phyloP scores from a whole-genome alignment of 352 stramenopile genomes.

The Phytophthora citrophthora region DNA sequence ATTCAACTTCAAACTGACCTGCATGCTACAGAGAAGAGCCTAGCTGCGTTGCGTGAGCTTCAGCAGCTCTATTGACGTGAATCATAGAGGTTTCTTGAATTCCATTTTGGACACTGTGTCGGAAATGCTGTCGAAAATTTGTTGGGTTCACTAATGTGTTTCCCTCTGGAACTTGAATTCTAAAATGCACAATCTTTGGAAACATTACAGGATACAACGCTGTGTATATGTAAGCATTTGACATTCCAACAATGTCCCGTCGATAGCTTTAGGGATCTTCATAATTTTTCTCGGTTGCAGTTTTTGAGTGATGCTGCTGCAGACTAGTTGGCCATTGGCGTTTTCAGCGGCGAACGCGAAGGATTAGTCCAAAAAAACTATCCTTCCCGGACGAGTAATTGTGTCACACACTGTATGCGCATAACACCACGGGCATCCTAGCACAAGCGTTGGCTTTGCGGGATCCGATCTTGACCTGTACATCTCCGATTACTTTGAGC shows the following conservation, averaged over 20 bases:
- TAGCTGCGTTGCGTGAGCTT: conserved; percentile 61
- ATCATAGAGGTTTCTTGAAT: conserved; percentile 9
- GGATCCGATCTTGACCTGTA: background rate
- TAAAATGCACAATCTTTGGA: no score
- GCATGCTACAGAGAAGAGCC: conserved; percentile 55
- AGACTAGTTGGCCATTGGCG: background rate
- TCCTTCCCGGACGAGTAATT: no score
- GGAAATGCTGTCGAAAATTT: background rate
- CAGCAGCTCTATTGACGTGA: conserved; percentile 56
- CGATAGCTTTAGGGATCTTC: no score
- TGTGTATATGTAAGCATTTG: no score
- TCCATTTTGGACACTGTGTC: background rate
- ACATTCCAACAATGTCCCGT: no score
- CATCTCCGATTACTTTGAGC: background rate
- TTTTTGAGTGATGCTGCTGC: conserved; percentile 8
- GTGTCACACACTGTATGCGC: no score
- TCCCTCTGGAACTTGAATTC: no score
- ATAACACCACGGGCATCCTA: no score
- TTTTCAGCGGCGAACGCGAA: background rate
- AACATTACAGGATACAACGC: no score
- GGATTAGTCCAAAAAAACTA: background rate
- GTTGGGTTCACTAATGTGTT: no score
- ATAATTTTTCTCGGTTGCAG: background rate
- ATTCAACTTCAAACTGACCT: conserved; percentile 64
- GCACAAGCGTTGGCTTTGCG: background rate